Evolutionary conservation across 306 rosid species (phyloP).

Genomic region (Gynostemma pentaphyllum): DNA sequence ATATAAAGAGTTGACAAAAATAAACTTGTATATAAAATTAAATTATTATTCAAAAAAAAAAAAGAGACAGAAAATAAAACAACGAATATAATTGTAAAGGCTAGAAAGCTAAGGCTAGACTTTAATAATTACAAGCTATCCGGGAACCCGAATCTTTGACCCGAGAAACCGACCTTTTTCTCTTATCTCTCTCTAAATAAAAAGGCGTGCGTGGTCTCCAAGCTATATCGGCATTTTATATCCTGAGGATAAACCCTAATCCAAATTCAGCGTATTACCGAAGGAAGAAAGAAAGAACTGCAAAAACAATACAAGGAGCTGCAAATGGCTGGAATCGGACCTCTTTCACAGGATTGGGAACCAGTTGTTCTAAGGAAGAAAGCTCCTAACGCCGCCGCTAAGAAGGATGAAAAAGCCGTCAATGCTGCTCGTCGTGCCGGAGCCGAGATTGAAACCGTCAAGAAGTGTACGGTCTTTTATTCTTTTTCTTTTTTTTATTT

Average conservation of each 20-base stretch:
- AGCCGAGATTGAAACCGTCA: constrained; percentile 76
- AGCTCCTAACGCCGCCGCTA: constrained; percentile 81
- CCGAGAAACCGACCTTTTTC: constrained; percentile 4
- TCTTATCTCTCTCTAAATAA: not conserved
- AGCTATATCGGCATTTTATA: not conserved
- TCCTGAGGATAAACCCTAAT: not conserved
- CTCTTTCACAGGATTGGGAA: constrained; percentile 77
- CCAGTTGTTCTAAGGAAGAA: constrained; percentile 83
- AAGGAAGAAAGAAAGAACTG: not conserved
- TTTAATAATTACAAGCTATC: no score
- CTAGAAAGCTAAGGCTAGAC: no score
- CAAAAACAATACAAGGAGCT: not conserved
- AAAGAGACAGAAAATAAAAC: no score
- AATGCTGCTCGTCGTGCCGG: constrained; percentile 90
- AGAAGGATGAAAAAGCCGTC: constrained; percentile 89
- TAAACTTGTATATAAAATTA: no score
- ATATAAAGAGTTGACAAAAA: no score
- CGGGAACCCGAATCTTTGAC: constrained; percentile 2
- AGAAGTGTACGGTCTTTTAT: constrained; percentile 30
- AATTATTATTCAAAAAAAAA: no score
- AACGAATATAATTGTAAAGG: no score
- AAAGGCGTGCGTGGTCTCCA: constrained; percentile 8
- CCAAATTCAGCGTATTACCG: not conserved
- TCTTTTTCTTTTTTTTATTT: not conserved
- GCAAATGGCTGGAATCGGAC: constrained; percentile 63